Base-by-base conservation (phyloP, 805 yeast genomes). In the Candida adriatica region DNA sequence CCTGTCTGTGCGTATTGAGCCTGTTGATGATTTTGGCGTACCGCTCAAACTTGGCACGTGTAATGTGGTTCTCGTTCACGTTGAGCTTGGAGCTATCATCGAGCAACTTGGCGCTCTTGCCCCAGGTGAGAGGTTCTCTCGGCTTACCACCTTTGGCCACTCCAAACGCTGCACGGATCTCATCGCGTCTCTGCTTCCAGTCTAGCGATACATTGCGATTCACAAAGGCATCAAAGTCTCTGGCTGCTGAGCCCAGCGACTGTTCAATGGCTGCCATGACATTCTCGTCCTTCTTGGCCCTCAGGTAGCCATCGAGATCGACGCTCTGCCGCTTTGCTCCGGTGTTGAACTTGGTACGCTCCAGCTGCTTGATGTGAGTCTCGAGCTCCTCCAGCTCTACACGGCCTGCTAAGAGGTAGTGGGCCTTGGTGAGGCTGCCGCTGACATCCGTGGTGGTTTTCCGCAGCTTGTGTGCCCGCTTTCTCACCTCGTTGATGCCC, bases 331-430 rank as follows among this genome's bases (percentile, higher is more conserved):
- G 13, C 16, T 40, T 40, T 10, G 45, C 29, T 42, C 51, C 39
- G 8, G 57, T 43, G 31, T 57, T 64, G 21, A 51, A 41, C 29
- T 35, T 39, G 41, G 31, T 51, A 36, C 37, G 41, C 26, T 61
- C 70, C 55, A 55, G 59, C 37, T 46, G 42, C 24, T 60, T 57
- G 35, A 79, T 56, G 29, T 75, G 79, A 19, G 58, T 59, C 42
- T 83, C 87, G 24, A 88, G 75, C 35, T 85, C 92, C 46, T 85
- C 95, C 30, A 90, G 79, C 25, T 84, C 71, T 2, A 96, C 96
- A 49, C 90, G 80, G 2, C 88, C 83, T 6, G 96, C 95, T 26
- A 90, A 62, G 24, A 92, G 61, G 54, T 92, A 92, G 51, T 92
- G 97, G 2, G 84, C 92, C 47, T 76, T 79, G 3, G 86, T 79